Conservation (phyloP, 306 rosid species). For the Lablab purpureus region DNA sequence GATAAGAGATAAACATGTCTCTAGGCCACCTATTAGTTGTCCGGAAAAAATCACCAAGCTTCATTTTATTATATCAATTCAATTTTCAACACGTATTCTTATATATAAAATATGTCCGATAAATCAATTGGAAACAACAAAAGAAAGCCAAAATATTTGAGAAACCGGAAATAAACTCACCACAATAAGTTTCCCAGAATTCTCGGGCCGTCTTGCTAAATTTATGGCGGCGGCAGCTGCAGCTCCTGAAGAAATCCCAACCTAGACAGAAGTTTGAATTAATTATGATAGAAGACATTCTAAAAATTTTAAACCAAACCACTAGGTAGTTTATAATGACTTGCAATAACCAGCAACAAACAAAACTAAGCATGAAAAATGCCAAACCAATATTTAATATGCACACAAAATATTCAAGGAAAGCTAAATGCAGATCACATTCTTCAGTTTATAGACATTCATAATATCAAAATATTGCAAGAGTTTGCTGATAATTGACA, state of each 20-base stretch:
- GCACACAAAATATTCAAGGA: conserved; percentile 5
- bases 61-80: conserved; percentile 26
- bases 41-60: conserved; percentile 8
- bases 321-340: background rate
- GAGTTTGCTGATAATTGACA: conserved; percentile 6
- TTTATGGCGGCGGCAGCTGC: conserved; percentile 92
- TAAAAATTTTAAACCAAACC: conserved; percentile 9
- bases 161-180: conserved; percentile 56
- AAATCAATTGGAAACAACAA: conserved; percentile 11
- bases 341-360: conserved; percentile 38
- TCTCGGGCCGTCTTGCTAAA: conserved; percentile 83
- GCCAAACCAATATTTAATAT: conserved; percentile 32
- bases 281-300: conserved; percentile 30
- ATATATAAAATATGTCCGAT: conserved; percentile 4
- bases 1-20: conserved; percentile 9
- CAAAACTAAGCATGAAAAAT: conserved; percentile 35
- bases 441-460: conserved; percentile 30
- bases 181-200: conserved; percentile 79
- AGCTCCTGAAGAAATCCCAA: conserved; percentile 97
- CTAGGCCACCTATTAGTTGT: background rate
- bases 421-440: conserved; percentile 26
- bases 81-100: background rate
- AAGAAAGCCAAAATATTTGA: conserved; percentile 34
- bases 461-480: conserved; percentile 23
- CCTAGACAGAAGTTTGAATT: conserved; percentile 58